Evolutionary conservation across 352 stramenopile genomes (phyloP), one percentile per base, ranked within the genome.

Genomic region (Blastocystis sp.): DNA sequence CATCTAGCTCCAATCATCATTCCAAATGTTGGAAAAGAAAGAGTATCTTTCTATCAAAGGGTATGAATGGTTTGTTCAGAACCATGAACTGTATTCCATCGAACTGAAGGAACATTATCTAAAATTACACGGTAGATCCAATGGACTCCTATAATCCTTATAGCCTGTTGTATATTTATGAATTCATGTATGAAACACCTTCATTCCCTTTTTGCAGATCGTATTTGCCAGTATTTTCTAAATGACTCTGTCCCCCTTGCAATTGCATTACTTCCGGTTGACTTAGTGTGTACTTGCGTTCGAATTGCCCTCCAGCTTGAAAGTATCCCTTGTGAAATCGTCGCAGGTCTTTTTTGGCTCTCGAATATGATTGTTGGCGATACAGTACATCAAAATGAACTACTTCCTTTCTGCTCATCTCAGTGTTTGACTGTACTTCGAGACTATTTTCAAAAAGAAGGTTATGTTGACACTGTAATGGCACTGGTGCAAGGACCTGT

Each of bases 41-140:
- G 71, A 83, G 5, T 83, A 65, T 63, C 27, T 39, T n/a, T 7
- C 27, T 11, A 49, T 83, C 1, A 83, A 83, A 27, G 71, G 71
- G 46, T 83, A 83, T 65, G 71, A 83, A 29, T 83, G 71, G 71
- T 42, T 83, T 42, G 71, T 83, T 7, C 24, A 52, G 29, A 65
- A 83, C n/a, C 71, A 83, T n/a, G 71, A 83, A 24, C 24, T 52
- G 52, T 67, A 83, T 43, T 14, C 37, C 21, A 39, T 21, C 1
- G 46, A 52, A 32, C 11, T 83, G 21, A 9, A 42, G 11, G 71
- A 83, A n/a, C 71, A 83, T 27, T 83, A 65, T 83, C 66, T 42
- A 6, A 66, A 65, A 32, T 12, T 83, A 21, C 42, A 66, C 1
- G 63, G 71, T 83, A 19, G 3, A 1, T 65, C 1, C 9, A 51